These are phyloP conservation scores for Geosmithia flava DNA, from an alignment of 2,329 filamentous ascomycete genomes.

Conservation along the genomic window DNA sequence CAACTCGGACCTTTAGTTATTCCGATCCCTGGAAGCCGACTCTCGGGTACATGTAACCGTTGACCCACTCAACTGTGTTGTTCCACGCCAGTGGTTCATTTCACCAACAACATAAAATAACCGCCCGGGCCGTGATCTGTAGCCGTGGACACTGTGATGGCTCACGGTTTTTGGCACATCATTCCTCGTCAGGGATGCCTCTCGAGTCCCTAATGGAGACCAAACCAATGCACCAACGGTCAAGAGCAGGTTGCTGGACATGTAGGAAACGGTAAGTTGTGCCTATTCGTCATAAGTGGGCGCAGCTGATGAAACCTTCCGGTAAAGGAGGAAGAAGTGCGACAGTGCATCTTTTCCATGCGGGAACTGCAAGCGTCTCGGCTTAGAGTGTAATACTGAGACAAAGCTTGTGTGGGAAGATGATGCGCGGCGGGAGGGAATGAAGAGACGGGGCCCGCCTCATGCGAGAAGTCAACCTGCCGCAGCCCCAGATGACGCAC, in stretches of 20 bases:
- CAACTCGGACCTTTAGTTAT: no score
- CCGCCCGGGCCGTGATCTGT: no score
- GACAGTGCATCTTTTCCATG: constrained; percentile 4
- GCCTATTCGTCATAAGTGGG: not conserved
- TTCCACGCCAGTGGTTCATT: no score
- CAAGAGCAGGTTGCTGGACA: constrained; percentile 4
- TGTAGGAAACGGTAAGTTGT: constrained; percentile 2
- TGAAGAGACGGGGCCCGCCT: constrained; percentile 6
- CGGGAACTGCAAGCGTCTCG: constrained; percentile 3
- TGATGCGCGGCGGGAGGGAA: constrained; percentile 5
- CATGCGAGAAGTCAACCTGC: not conserved
- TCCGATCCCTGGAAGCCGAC: no score
- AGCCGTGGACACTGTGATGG: no score
- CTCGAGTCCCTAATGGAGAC: constrained; percentile 1
- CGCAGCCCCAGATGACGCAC: no score
- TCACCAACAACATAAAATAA: no score
- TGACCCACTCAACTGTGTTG: no score
- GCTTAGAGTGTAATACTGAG: constrained; percentile 4
- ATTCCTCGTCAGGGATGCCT: not conserved
- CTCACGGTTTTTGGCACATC: no score
- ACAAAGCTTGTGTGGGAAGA: constrained; percentile 8
- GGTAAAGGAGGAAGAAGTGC: constrained; percentile 5
- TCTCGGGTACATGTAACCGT: no score
- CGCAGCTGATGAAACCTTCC: not conserved
- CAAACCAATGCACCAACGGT: not conserved